Evolutionary conservation across 306 rosid species (phyloP).

Genomic region (Medicago truncatula): DNA sequence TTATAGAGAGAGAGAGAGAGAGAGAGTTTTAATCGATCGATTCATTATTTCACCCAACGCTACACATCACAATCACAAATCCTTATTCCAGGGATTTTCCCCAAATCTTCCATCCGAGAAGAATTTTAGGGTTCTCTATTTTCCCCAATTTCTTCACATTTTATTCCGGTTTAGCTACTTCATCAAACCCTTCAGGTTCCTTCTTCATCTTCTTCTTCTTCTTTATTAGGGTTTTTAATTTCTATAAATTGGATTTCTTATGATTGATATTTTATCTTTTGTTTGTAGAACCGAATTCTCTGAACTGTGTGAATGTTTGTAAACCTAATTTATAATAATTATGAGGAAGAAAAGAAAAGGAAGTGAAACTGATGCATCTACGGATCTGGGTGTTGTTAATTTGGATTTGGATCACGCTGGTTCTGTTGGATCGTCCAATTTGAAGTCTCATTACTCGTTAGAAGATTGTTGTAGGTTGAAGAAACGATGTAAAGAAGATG

Average conservation of each 20-base stretch:
- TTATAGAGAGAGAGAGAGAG: background rate
- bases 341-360: conserved; percentile 99
- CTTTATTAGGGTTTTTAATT: conserved; percentile 11
- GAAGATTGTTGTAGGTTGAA: conserved; percentile 87
- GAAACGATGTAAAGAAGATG: conserved; percentile 88
- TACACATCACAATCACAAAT: conserved; percentile 12
- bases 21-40: conserved; percentile 5
- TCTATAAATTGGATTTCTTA: conserved; percentile 18
- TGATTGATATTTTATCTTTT: conserved; percentile 25
- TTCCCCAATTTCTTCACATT: conserved; percentile 8
- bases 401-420: conserved; percentile 48
- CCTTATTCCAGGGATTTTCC: conserved; percentile 44
- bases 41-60: conserved; percentile 17
- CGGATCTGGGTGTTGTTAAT: conserved; percentile 48
- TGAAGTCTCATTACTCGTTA: conserved; percentile 75
- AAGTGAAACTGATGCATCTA: conserved; percentile 63
- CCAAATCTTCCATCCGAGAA: conserved; percentile 44
- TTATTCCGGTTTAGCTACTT: background rate
- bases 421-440: conserved; percentile 59
- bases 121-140: conserved; percentile 66
- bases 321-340: conserved; percentile 45
- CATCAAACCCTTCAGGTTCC: conserved; percentile 46
- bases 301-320: conserved; percentile 30
- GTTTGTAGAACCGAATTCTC: conserved; percentile 40
- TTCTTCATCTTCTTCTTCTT: conserved; percentile 17